Base-by-base conservation (phyloP, 164 flowering plant species). In the Dillenia suffruticosa region DNA sequence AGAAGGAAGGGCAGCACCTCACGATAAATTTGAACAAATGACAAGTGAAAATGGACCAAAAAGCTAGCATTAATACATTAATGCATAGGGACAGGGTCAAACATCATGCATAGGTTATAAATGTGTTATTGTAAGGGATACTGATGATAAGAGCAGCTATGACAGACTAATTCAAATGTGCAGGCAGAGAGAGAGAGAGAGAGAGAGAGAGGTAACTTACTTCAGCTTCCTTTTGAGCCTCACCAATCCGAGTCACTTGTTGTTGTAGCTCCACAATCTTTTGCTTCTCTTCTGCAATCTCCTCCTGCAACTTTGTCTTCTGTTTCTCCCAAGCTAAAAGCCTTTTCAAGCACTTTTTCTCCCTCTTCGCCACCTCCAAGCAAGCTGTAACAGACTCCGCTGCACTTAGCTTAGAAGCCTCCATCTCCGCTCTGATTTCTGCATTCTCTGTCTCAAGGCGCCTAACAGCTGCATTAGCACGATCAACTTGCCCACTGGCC, bases 381-480 rank as follows among this genome's bases (percentile, higher is more conserved):
- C 91, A 84, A 9, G 87, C 70, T 7, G 68, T 77, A 13, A 77
- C 91, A 4, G 97, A 92, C 72, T 95, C 99, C 56, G 92, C 77
- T 9, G 97, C 94, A 80, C 96, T 95, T 66, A 95, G 69, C 66
- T 92, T 95, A n/a, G 89, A 85, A 54, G 96, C 97, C 77, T 92
- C 97, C 94, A 92, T 88, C 79, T 95, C 99, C 16, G 99, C 97
- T 69, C 84, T 83, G 32, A 95, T 86, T 72, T 95, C 97, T 2
- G 99, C 99, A 83, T 95, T 95, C 77, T 92, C 99, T 44, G 63
- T 80, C 76, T 95, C 97, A 66, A 95, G 92, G 57, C 80, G 74
- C 63, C 89, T 80, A 51, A 88, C 96, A 64, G 84, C 84, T 24
- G 90, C 87, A 83, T 95, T 95, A 49, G 99, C 92, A 61, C 87